Base-by-base conservation (phyloP, 78 protist species). In the Mastigamoeba balamuthi region DNA sequence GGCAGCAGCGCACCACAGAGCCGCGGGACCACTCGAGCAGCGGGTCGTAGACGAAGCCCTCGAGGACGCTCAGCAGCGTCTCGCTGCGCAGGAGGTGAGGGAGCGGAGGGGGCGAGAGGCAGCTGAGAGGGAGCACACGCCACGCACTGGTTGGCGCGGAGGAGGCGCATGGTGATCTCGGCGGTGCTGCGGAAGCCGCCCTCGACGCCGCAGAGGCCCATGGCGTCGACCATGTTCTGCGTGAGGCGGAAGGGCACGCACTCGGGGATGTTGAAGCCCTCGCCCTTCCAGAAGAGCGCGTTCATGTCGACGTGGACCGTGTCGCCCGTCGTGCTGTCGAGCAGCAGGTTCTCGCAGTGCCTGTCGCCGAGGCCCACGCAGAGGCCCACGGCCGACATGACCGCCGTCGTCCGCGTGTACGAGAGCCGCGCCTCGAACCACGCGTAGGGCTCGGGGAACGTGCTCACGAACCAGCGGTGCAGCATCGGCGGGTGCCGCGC, bases 201-300 rank as follows among this genome's bases (percentile, higher is more conserved):
- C 37, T 83, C 92, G 48, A 43, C 48, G 25, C 95, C 95, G 3
- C 66, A 6, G 4, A 87, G 65, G 23, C 99, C 97, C 37, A 94
- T 27, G 0, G 88, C 96, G 73, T 92, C 95, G 27, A 90, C 79
- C 83, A 96, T 75, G 83, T 96, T 94, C 38, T 66, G 89, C 9
- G 99, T 96, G 40, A 96, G 80, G 9, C 99, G 81, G 88, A 92
- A 96, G 29, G 97, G 97, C 9, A 96, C 99, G 3, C 67, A 29
- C 70, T 94, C 97, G 4, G 94, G 91, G 28, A 75, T 75, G 0
- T 4, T n/a, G 63, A 93, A 76, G 17, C 84, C 53, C 68, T 42
- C 40, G n/a, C 96, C 99, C 72, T 88, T 89, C 80, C 83, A 72
- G 81, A 96, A 96, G 38, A 94, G 39, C 63, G 94, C 87, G 72